Evolutionary conservation across 139 green algal genomes (phyloP).

Genomic region (Edaphochlamys debaryana): DNA sequence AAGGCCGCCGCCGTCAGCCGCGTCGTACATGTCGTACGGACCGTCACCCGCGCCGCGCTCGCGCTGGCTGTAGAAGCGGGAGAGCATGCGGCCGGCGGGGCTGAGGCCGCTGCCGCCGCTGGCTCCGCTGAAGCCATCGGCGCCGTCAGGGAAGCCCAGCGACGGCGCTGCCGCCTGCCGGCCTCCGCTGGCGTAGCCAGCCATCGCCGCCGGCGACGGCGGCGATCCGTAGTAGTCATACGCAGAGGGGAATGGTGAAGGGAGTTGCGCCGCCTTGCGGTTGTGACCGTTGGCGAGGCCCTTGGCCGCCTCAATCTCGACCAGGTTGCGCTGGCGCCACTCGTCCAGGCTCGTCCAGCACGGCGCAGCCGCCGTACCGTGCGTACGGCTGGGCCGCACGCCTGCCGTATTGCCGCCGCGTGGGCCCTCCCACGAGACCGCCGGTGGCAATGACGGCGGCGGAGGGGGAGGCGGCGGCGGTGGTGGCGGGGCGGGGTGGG

Average conservation of each 20-base stretch:
- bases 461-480: no score
- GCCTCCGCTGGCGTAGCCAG: neutral
- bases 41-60: neutral
- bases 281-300: neutral
- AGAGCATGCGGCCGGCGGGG: conserved; percentile 24
- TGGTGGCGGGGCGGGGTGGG: neutral
- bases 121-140: neutral
- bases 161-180: neutral
- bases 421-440: neutral
- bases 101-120: neutral
- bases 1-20: neutral
- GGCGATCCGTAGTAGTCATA: no score
- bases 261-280: no score
- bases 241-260: no score
- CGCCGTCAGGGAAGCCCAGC: neutral
- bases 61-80: conserved; percentile 6
- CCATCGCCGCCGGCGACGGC: neutral
- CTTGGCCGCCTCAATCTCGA: conserved; percentile 1
- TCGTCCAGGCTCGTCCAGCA: conserved; percentile 32
- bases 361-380: neutral
- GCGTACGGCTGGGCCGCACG: neutral
- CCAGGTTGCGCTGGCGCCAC: conserved; percentile 19
- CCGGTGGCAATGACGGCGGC: neutral
- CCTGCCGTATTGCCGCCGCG: neutral
- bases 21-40: neutral